Evolutionary conservation across 768 basidiomycete species (phyloP), one percentile per base, ranked within the genome.

Genomic region (Mycena crocata): DNA sequence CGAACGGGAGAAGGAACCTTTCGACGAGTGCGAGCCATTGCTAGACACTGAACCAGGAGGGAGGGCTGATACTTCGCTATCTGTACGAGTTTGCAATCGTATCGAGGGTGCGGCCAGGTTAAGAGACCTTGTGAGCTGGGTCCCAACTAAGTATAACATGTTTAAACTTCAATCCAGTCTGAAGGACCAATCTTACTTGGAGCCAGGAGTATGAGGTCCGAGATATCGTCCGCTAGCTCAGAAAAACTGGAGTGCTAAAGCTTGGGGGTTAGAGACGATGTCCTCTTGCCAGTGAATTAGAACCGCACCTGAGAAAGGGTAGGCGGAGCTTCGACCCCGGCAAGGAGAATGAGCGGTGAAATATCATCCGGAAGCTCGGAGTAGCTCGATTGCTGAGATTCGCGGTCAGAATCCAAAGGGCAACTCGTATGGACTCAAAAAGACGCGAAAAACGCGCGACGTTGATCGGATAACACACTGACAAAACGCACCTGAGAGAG

Each of bases 321-420:
- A 46, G 39, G 49, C 21, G 50, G 17, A 12, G 48, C 28, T n/a
- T n/a, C n/a, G n/a, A n/a, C n/a, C n/a, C n/a, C n/a, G 54, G 37
- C 56, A 45, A 44, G 28, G 23, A 62, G 30, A 49, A 76, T 74
- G n/a, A 70, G 62, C 10, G 62, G 60, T 17, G 64, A 57, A 24
- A 77, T 74, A 28, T 74, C 60, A 6, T 76, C 75, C n/a, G 71
- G 70, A 28, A 75, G 73, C 23, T 71, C 48, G 5, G 71, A 74
- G 63, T 73, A 77, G 46, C 67, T 74, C 17, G 75, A 68, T 40
- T 73, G 66, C 75, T 75, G 45, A n/a, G 30, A n/a, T 2, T 32
- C 12, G 30, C 26, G 24, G 31, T 59, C 48, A 64, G 44, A n/a
- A n/a, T n/a, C 24, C 21, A 37, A 15, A 17, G 21, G n/a, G 34